A percentile compares a stretch with the other conserved stretches of the same genome.
Evolutionary conservation across 2,329 filamentous ascomycete species (phyloP).

Genomic region (Daldinia sp.): DNA sequence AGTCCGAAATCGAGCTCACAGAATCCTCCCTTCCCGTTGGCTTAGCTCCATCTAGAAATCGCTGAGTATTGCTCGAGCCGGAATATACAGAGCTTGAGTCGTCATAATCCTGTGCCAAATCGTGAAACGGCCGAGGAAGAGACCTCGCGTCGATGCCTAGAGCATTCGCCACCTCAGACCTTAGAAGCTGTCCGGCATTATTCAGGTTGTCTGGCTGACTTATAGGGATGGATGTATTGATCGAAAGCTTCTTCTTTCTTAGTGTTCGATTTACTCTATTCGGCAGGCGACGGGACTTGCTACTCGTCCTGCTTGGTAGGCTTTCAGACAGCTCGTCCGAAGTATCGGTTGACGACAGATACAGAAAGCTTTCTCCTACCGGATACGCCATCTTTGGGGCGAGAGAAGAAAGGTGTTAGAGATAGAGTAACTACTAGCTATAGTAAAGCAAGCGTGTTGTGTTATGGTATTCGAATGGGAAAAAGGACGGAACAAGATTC

Average conservation of each 20-base stretch:
- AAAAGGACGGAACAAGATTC: neutral
- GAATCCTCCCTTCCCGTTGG: slow-evolving; percentile 15
- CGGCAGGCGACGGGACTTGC: neutral
- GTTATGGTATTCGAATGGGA: neutral
- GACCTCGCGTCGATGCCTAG: slow-evolving; percentile 48
- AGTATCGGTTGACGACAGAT: slow-evolving; percentile 27
- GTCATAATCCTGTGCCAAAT: slow-evolving; percentile 8
- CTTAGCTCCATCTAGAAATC: neutral
- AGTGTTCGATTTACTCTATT: slow-evolving; percentile 4
- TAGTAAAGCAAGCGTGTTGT: neutral
- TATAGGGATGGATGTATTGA: slow-evolving; percentile 40
- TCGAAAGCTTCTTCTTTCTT: slow-evolving; percentile 38
- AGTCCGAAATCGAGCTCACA: slow-evolving; percentile 41
- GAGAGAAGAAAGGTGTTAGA: neutral
- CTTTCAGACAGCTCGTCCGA: slow-evolving; percentile 18
- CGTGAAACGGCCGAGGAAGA: slow-evolving; percentile 45
- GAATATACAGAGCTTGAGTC: slow-evolving; percentile 28
- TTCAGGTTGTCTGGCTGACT: slow-evolving; percentile 33
- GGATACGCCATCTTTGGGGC: slow-evolving; percentile 21
- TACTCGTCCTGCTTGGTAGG: slow-evolving; percentile 1
- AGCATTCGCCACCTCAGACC: slow-evolving; percentile 48
- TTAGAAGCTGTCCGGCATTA: slow-evolving; percentile 36
- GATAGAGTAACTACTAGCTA: neutral
- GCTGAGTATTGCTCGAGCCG: slow-evolving; percentile 19
- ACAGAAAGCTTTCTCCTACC: slow-evolving; percentile 28